Evolutionary conservation across 208 protist genomes (phyloP), one percentile per base, ranked within the genome.

Genomic region (Leptomonas seymouri): DNA sequence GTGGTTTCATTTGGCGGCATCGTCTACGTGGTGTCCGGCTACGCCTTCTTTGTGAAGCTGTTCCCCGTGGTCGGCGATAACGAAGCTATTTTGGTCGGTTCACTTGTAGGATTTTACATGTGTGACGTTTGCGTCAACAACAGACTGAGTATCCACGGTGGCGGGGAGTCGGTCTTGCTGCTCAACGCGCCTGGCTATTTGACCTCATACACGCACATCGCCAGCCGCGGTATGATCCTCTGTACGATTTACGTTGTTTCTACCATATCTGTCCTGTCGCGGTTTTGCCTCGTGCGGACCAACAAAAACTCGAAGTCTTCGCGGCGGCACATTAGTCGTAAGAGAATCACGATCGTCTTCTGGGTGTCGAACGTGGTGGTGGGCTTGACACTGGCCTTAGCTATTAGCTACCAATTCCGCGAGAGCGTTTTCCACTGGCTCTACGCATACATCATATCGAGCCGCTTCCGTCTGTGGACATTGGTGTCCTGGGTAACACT

Each of bases 221-320:
- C 77, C 15, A 83, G 87, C 51, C 82, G 91, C 18, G 82, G 68
- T 25, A 83, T 81, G 64, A 71, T 94, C 15, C 67, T 96, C 11
- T 83, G 60, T 41, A 64, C 85, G 28, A 87, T 93, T 48, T 89
- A 82, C 64, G 76, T 90, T 23, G 39, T 77, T 8, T 48, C 69
- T 4, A 46, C 73, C 21, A 56, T 93, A 11, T 85, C 66, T 20
- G 48, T 83, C 16, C 61, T 81, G 31, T 84, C 87, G 41, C 54
- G 67, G 18, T 86, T 62, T 56, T 93, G 88, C 49, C 70, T 81
- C 12, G 82, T 89, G 21, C 76, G 84, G 8, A 68, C 73, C 0
- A 84, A 84, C 57, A 82, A 81, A 30, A 91, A 90, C 68, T 94
- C 88, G 23, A 94, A 96, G 59, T 94, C 89, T 14, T 89, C 81